Percentiles rank a stretch among this genome's conserved stretches.
Evolutionary conservation across 108 stramenopile species (phyloP).

Genomic region (Discostella stelligeroides): DNA sequence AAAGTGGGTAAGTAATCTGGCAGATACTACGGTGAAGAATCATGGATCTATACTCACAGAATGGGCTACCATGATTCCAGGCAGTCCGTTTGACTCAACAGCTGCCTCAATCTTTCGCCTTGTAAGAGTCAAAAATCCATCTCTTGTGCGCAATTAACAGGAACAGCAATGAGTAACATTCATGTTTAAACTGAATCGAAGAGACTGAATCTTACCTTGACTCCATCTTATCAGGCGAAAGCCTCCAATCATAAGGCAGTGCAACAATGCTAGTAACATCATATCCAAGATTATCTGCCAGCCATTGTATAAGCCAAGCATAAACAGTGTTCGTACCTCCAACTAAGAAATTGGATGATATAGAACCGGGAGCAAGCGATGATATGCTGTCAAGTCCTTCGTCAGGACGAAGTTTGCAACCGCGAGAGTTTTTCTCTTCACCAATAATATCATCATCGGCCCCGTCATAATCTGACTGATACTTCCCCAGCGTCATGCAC

Average conservation of each 20-base stretch:
- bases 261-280: conserved; percentile 82
- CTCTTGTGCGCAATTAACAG: conserved; percentile 1
- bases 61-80: conserved; percentile 90
- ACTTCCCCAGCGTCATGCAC: conserved; percentile 73
- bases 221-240: conserved; percentile 76
- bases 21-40: not conserved
- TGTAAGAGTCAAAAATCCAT: conserved; percentile 26
- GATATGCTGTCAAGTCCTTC: conserved; percentile 87
- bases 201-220: not conserved
- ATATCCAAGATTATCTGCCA: conserved; percentile 85
- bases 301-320: conserved; percentile 87
- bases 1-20: not conserved
- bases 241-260: conserved; percentile 89
- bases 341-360: conserved; percentile 64
- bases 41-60: conserved; percentile 47
- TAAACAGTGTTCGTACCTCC: conserved; percentile 88
- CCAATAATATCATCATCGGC: conserved; percentile 12
- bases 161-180: too few relatives aligned
- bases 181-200: too few relatives aligned
- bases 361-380: conserved; percentile 72
- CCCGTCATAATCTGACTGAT: conserved; percentile 79
- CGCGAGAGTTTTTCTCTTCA: conserved; percentile 17
- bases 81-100: conserved; percentile 65
- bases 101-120: conserved; percentile 64
- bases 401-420: conserved; percentile 88